Percentiles rank a stretch among this genome's conserved stretches.
Evolutionary conservation across 2,329 filamentous ascomycete genomes (phyloP).

Genomic region (Rhytidhysteron rufulum): DNA sequence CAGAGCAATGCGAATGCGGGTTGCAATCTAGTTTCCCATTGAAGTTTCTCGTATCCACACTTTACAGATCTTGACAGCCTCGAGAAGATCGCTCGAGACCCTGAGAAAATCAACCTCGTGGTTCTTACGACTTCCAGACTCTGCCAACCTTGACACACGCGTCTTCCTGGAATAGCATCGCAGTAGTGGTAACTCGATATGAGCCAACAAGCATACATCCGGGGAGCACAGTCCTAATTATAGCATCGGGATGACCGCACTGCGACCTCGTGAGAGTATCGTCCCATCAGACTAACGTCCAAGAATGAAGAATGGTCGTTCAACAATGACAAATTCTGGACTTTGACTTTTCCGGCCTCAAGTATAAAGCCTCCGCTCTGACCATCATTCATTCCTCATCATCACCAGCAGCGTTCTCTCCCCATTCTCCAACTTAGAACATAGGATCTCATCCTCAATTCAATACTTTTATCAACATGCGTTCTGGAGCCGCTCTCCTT

Average conservation of each 20-base stretch:
- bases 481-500: conserved; percentile 25
- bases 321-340: neutral
- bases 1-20: conserved; percentile 13
- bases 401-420: neutral
- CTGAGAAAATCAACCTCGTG: conserved; percentile 3
- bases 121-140: too few species aligned
- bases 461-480: conserved; percentile 24
- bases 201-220: too few species aligned
- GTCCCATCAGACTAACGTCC: neutral
- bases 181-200: too few species aligned
- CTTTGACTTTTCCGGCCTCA: neutral
- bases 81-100: conserved; percentile 9
- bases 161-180: too few species aligned
- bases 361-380: neutral
- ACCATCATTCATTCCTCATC: neutral
- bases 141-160: too few species aligned
- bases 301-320: neutral
- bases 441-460: neutral
- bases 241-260: neutral
- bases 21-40: conserved; percentile 21
- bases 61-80: conserved; percentile 18
- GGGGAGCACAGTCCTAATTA: neutral
- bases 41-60: conserved; percentile 30
- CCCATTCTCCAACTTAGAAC: conserved; percentile 2
- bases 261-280: neutral